Evolutionary conservation across 2,329 filamentous ascomycete genomes (phyloP).

Genomic region (Stagonosporopsis cucurbitacearum): DNA sequence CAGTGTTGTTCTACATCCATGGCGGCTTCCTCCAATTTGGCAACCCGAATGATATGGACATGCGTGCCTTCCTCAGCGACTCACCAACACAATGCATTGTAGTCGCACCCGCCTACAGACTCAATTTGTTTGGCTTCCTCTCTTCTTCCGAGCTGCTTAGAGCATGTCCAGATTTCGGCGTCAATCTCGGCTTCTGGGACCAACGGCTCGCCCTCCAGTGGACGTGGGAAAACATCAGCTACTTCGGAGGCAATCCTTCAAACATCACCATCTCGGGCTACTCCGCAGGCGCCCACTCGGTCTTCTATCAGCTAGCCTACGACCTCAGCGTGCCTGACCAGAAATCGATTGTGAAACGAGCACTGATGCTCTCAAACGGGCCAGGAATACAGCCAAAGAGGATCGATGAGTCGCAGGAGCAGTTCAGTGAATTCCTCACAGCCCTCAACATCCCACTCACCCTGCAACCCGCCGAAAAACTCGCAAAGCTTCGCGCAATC

Average conservation of each 20-base stretch:
- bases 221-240: constrained; percentile 58
- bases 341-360: constrained; percentile 58
- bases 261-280: constrained; percentile 64
- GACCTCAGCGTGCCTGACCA: constrained; percentile 58
- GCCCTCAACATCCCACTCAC: constrained; percentile 53
- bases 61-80: constrained; percentile 57
- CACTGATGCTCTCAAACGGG: constrained; percentile 62
- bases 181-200: constrained; percentile 65
- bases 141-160: constrained; percentile 57
- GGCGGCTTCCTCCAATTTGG: constrained; percentile 66
- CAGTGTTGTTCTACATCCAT: constrained; percentile 65
- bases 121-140: constrained; percentile 64
- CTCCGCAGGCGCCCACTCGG: constrained; percentile 63
- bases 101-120: constrained; percentile 63
- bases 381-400: constrained; percentile 61
- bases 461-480: constrained; percentile 53
- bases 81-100: constrained; percentile 56
- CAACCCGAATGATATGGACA: constrained; percentile 55
- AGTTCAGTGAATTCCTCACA: constrained; percentile 60
- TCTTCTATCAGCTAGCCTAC: constrained; percentile 64
- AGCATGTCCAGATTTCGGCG: constrained; percentile 39
- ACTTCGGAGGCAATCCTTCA: constrained; percentile 59
- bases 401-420: constrained; percentile 55
- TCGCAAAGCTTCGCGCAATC: constrained; percentile 53
- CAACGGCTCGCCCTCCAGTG: constrained; percentile 63